Base-by-base conservation (phyloP, 805 yeast genomes). In the Ogataea ganodermae region DNA sequence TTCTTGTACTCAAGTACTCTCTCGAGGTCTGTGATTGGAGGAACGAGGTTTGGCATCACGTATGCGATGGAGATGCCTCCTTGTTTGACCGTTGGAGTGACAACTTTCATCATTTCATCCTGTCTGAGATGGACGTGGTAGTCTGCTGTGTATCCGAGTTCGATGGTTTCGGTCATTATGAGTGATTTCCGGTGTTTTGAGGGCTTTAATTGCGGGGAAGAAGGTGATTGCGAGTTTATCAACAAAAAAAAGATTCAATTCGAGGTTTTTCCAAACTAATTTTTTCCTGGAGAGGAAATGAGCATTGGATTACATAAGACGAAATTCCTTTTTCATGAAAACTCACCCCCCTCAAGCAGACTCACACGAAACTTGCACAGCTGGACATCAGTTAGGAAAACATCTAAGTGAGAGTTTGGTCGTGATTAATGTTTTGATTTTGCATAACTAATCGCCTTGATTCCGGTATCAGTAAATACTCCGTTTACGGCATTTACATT, bases 71-170 rank as follows among this genome's bases (percentile, higher is more conserved):
- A 85, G 12, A 87, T 75, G 53, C 99, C 99, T 40, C 99, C 99
- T 51, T 83, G 80, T 58, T 83, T 79, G 14, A 94, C 87, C 0
- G 96, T 86, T 6, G 99, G 99, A 0, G 97, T 79, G 33, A 91
- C 88, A 30, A 89, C 77, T 57, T 87, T 85, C 86, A 90, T 89
- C 97, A 94, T 91, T 6, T 76, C 74, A 1, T 96, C 97, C 50
- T 92, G 96, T 61, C 99, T 86, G 30, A 94, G 79, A 65, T 94
- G 99, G 42, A 94, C 98, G 62, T 94, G 99, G 79, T 89, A 83
- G 67, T 94, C 99, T 14, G 92, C 94, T 2, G 95, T 79, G 38
- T 78, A 65, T 5, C 94, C 94, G 31, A 87, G 68, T 50, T 81
- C 76, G 23, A 78, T 71, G 56, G 44, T 30, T 40, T 37, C 16